Evolutionary conservation across 1,139 yeast species (phyloP), one percentile per base, ranked within the genome.

Genomic region (Sugiyamaella grinbergsii): DNA sequence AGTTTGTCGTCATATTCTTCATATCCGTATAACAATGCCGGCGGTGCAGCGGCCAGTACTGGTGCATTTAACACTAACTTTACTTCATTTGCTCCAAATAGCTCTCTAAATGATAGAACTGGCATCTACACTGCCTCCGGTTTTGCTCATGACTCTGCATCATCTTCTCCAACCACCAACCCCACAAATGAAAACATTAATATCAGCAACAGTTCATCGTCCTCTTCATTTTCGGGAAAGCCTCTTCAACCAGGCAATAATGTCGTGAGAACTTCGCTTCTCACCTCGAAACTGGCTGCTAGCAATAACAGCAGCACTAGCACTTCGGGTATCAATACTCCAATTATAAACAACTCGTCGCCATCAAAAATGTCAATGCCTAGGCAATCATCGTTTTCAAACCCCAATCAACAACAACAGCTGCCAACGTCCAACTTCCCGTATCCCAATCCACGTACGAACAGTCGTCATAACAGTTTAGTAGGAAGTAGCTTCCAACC

Each of bases 261-360:
- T 32, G 42, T 29, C 23, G 47, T 52, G 33, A 56, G 66, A 16
- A 62, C 66, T 2, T 63, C 68, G 16, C 53, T 67, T 24, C 52
- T 66, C 42, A 64, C 69, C 3, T 63, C 70, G 2, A 62, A 61
- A 47, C 58, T 66, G 32, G 64, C 67, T 6, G 60, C 56, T n/a
- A 46, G 40, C 15, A 47, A 43, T 26, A 28, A 28, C 39, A 45
- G 19, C 33, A 46, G 33, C 42, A 44, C 36, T 32, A 39, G 15
- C 41, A 24, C 42, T 8, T 23, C 42, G 19, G 32, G 22, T 15
- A 31, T 22, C 3, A 33, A 24, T 16, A 26, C 47, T 3, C 47
- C 53, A 19, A 19, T 26, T 4, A 20, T 19, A 15, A 42, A 29
- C 15, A 42, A 40, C 22, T 19, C 49, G 13, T 47, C 51, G 13